A percentile compares a stretch with the other conserved stretches of the same genome.
These are phyloP conservation scores for Colletotrichum destructivum DNA, from an alignment of 2,329 filamentous ascomycete species.

Conservation along the genomic window DNA sequence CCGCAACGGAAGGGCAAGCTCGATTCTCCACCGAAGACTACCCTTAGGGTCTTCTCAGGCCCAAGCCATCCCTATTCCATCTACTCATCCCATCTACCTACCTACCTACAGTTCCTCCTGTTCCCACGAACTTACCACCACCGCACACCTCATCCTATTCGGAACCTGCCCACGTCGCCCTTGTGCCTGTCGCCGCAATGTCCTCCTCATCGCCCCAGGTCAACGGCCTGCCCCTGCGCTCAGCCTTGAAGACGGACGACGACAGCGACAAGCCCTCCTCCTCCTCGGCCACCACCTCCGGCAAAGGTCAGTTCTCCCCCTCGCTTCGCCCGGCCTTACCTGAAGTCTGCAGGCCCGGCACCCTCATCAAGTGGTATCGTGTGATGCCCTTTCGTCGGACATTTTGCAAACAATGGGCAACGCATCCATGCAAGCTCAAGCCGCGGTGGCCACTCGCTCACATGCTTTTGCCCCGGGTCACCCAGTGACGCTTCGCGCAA, in stretches of 20 bases:
- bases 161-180: background rate
- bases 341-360: conserved; percentile 32
- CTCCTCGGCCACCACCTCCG: conserved; percentile 53
- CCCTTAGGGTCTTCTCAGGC: background rate
- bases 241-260: conserved; percentile 61
- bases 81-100: too few relatives aligned
- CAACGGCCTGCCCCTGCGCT: conserved; percentile 53
- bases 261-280: conserved; percentile 56
- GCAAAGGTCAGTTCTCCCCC: conserved; percentile 59
- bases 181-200: conserved; percentile 30
- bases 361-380: conserved; percentile 39
- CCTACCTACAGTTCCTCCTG: background rate
- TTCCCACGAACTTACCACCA: background rate
- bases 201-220: conserved; percentile 37
- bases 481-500: conserved; percentile 45
- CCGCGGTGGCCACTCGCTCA: conserved; percentile 9
- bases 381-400: background rate
- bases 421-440: conserved; percentile 12
- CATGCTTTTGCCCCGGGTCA: conserved; percentile 29
- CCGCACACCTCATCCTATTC: background rate
- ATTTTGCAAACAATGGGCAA: background rate
- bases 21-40: conserved; percentile 26
- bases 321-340: conserved; percentile 16
- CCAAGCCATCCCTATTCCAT: background rate
- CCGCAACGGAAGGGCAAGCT: conserved; percentile 8